phyloP scores from a whole-genome alignment of 306 rosid genomes.

The Ochetophila trinervis region DNA sequence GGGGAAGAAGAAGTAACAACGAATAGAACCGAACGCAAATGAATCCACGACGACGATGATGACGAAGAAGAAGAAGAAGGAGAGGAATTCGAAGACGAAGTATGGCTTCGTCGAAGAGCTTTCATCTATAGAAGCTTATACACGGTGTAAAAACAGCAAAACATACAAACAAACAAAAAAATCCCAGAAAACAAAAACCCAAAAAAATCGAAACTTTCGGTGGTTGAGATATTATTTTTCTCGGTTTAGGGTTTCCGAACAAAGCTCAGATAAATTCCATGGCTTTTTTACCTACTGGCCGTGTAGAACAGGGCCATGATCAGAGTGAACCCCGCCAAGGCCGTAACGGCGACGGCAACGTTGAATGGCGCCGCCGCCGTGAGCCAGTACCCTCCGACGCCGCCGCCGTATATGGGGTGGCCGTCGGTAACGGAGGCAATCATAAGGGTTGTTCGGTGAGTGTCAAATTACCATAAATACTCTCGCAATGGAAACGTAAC shows the following conservation, averaged over 20 bases:
- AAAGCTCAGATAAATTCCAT: constrained; percentile 2
- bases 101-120: constrained; percentile 84
- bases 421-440: constrained; percentile 41
- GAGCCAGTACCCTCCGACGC: constrained; percentile 38
- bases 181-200: neutral
- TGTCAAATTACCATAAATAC: constrained; percentile 31
- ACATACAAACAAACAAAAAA: neutral
- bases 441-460: constrained; percentile 41
- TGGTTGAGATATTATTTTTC: constrained; percentile 1
- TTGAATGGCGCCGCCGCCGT: constrained; percentile 40
- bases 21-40: constrained; percentile 96
- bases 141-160: neutral
- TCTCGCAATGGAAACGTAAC: constrained; percentile 10
- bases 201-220: neutral
- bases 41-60: constrained; percentile 86
- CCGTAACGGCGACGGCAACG: constrained; percentile 56
- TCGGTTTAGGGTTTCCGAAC: constrained; percentile 19
- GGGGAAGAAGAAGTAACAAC: constrained; percentile 96
- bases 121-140: constrained; percentile 56
- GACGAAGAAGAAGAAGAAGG: constrained; percentile 69
- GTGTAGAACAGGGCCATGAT: constrained; percentile 60
- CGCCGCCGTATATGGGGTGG: constrained; percentile 42
- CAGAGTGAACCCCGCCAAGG: constrained; percentile 64
- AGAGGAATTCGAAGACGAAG: constrained; percentile 62
- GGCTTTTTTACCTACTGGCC: constrained; percentile 59